Conservation (phyloP, 768 basidiomycete species). For the Ramaria sp. region DNA sequence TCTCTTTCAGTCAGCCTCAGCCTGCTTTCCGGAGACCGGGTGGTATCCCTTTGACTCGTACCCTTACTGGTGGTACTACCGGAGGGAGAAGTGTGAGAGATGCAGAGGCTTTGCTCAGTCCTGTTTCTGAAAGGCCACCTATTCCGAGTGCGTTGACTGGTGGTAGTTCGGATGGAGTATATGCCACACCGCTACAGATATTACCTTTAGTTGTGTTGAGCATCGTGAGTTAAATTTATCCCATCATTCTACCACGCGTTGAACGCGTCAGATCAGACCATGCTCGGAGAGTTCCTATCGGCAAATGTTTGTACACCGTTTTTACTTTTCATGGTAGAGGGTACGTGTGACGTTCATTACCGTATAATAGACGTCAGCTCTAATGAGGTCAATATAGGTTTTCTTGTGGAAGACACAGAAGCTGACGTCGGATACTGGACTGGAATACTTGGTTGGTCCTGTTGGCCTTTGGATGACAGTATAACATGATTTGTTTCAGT, state of each 20-base stretch:
- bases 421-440: conserved; percentile 85
- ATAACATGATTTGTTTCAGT: conserved; percentile 29
- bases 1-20: conserved; percentile 11
- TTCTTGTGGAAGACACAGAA: conserved; percentile 63
- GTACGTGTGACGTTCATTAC: conserved; percentile 24
- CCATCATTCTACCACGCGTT: not conserved
- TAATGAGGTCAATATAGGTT: conserved; percentile 29
- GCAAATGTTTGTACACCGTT: conserved; percentile 92
- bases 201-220: conserved; percentile 89
- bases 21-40: not conserved
- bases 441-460: conserved; percentile 59
- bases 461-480: conserved; percentile 10
- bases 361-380: conserved; percentile 12
- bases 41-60: conserved; percentile 1
- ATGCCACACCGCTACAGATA: conserved; percentile 72
- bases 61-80: not conserved
- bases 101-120: conserved; percentile 11
- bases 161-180: conserved; percentile 37
- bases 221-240: conserved; percentile 45
- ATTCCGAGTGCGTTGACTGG: conserved; percentile 67
- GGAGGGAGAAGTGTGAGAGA: conserved; percentile 2
- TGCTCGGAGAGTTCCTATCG: conserved; percentile 90
- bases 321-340: conserved; percentile 90
- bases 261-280: conserved; percentile 41
- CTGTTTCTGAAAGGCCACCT: conserved; percentile 43